A percentile compares a stretch with the other conserved stretches of the same genome.
phyloP scores from a whole-genome alignment of 2,329 filamentous ascomycete genomes.

The Botryosphaeria dothidea region DNA sequence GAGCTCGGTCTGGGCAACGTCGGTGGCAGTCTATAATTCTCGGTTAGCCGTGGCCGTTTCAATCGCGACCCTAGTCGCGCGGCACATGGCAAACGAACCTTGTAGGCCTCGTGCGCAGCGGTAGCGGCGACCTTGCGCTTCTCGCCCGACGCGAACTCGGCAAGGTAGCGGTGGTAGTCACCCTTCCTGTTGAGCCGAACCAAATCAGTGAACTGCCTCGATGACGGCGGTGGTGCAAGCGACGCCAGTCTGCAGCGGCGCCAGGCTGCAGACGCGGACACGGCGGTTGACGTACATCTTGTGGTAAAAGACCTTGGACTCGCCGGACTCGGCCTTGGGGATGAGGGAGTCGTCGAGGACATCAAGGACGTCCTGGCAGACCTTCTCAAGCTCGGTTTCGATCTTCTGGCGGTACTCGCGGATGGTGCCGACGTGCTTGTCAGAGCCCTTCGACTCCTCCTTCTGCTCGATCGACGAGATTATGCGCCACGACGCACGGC shows the following conservation, averaged over 20 bases:
- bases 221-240: not conserved
- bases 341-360: constrained; percentile 94
- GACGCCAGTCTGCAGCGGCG: not conserved
- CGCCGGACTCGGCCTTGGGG: constrained; percentile 88
- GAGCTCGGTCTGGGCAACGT: constrained; percentile 85
- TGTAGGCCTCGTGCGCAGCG: constrained; percentile 96
- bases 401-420: constrained; percentile 99
- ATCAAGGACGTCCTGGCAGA: constrained; percentile 96
- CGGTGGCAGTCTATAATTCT: constrained; percentile 63
- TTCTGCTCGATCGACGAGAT: constrained; percentile 99
- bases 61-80: not conserved
- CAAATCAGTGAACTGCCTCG: constrained; percentile 2
- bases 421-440: constrained; percentile 84
- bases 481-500: constrained; percentile 97
- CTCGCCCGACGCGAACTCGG: constrained; percentile 92
- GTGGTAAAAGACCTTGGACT: constrained; percentile 99
- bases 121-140: constrained; percentile 94
- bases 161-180: constrained; percentile 98
- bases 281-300: constrained; percentile 73
- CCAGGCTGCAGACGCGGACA: not conserved
- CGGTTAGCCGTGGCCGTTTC: not conserved
- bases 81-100: constrained; percentile 46
- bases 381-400: constrained; percentile 92
- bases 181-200: constrained; percentile 72
- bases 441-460: constrained; percentile 98